Evolutionary conservation across 2,329 filamentous ascomycete species (phyloP), one percentile per base, ranked within the genome.

Genomic region (Ceratocystis ficicola): DNA sequence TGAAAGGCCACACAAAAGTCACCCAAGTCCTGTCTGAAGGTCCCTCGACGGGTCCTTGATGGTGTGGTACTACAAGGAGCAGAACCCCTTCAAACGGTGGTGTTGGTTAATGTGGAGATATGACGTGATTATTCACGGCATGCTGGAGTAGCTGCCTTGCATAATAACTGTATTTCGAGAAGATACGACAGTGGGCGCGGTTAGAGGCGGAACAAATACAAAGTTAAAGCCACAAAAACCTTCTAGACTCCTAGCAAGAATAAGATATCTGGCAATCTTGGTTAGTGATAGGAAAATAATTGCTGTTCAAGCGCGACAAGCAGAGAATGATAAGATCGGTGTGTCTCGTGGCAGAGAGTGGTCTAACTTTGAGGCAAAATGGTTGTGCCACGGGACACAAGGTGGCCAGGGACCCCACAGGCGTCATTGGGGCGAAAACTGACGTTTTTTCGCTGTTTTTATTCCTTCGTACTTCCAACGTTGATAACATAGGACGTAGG

Each of bases 331-430:
- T n/a, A 59, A 59, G 25, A 59, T 59, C 32, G 4, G 52, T 17
- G 28, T 25, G 12, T 22, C 55, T n/a, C 55, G n/a, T 28, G 28
- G 55, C 55, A 36, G 12, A 32, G n/a, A 5, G 8, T 59, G 55
- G 15, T 10, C 52, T 36, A n/a, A 6, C 5, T 5, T 8, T 59
- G 55, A 59, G 55, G 28, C 55, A 59, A 59, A 59, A 59, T 36
- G 55, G 32, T 36, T 36, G 55, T 59, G 55, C 6, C 55, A 59
- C 55, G 20, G 55, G 55, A 30, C 55, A 36, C 55, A 59, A 59
- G 10, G 12, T n/a, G 55, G 55, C 30, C 15, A 32, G 20, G 28
- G 17, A 59, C 55, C 28, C 6, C 28, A 5, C 36, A 59, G 55
- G 25, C 55, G 55, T 59, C 55, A 59, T 59, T 20, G 25, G 30